Evolutionary conservation across 148 eudicot species (phyloP), one percentile per base, ranked within the genome.

Genomic region (Cornus florida): DNA sequence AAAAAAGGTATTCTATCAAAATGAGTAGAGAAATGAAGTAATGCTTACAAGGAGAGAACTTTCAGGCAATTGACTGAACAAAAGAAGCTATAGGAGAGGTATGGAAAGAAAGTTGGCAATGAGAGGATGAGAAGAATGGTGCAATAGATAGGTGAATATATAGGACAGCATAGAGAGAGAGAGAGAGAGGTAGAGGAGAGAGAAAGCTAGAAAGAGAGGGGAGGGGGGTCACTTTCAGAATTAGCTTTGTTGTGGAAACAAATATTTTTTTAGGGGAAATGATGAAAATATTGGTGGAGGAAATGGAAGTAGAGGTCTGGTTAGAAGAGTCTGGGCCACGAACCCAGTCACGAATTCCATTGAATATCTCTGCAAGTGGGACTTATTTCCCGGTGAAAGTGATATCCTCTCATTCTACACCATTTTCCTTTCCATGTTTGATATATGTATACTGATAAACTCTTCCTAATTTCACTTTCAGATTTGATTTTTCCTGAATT

Each of bases 111-210:
- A 23, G 70, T 75, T 75, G 70, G 60, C 24, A 62, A 39, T 48
- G 53, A 22, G 69, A 62, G 31, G 31, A 2, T 66, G 78, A 75
- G 57, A 14, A 41, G n/a, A 23, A 22, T 65, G 64, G 78, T 39
- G 22, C 11, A n/a, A 39, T 69, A 75, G 35, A 43, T 24, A 17
- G 60, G 43, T 65, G 78, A 39, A 75, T 75, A 65, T 75, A 75
- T 75, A 75, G 53, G 48, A 23, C 2, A 24, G 24, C 8, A 31
- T 9, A 46, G 8, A 62, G 59, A 53, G 59, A 53, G 59, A 53
- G 59, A 46, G 53, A 4, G 38, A 35, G 38, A 35, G 38, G 38
- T 28, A 35, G 38, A 35, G 38, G 38, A 35, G 38, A 35, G 38
- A 35, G 38, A 35, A 8, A 22, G 24, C 31, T 9, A 13, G 22